Base-by-base conservation (phyloP, 805 yeast genomes). In the Nakazawaea siamensis region DNA sequence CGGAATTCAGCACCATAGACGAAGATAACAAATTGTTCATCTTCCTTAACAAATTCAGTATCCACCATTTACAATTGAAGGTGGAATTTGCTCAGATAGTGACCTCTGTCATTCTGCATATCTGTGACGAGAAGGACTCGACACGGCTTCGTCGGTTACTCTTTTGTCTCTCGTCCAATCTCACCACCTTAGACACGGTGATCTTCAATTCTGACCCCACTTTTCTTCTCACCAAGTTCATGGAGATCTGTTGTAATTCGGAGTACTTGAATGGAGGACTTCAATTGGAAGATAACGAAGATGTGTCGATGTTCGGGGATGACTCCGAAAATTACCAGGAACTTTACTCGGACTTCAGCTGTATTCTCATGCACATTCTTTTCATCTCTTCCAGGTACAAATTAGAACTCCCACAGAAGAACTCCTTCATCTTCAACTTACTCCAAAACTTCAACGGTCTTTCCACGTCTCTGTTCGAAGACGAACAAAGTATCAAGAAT, bases 271-370 rank as follows among this genome's bases (percentile, higher is more conserved):
- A 40, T 29, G 53, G 53, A 26, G 50, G 65, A 4, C 40, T 43
- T 29, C 43, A 23, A 46, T 44, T 33, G 7, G 26, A 16, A 8
- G 15, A 18, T 11, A 45, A 41, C 11, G 41, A 45, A 18, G 47
- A 48, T 14, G 50, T 50, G 24, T 30, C 38, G 5, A 34, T 34
- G 38, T 34, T 34, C 27, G 33, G 33, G 7, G 19, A 37, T 42
- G 76, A 70, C 34, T 81, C 73, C 35, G 28, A 57, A 2, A 56
- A 55, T 37, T 43, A 46, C 42, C 86, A 80, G 51, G 92, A 81
- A 24, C 54, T 64, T 11, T 82, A 77, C 47, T 62, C 84, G 2
- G 76, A 82, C 26, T 77, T 80, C 51, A 87, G 94, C 1, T 63
- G 73, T 30, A 58, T 77, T 1, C 47, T 80, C 18, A 49, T 78